Evolutionary conservation across 768 basidiomycete species (phyloP), one percentile per base, ranked within the genome.

Genomic region (Hemileccinum impolitum): DNA sequence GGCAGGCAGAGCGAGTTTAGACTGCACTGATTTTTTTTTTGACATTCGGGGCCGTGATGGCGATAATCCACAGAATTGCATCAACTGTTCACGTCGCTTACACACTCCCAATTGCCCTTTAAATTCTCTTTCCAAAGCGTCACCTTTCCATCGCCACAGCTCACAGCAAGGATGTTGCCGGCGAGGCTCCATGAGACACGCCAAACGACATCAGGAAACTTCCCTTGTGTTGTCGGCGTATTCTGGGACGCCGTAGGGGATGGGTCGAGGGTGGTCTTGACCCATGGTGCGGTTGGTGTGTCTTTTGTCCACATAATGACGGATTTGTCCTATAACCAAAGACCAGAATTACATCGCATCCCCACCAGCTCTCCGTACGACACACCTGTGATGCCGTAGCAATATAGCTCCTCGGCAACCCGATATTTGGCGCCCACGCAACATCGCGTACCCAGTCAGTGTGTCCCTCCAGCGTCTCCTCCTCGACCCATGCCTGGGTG

Each of bases 401-500:
- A 53, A 99, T 91, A 70, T 97, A 97, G 63, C 85, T 88, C 53
- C 93, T 80, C 0, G 95, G 92, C 14, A 98, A 76, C 0, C 96
- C 96, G 54, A 97, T 94, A 57, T 92, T 96, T 0, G 96, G 95
- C 1, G 94, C 94, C 94, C 94, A 98, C 0, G 95, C 91, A n/a
- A 97, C 94, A 65, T 98, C 95, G 40, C 95, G 79, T 18, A 99
- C 94, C 95, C 95, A 99, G 68, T 99, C 95, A 0, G 87, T 80
- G 68, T 99, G 95, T 0, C 92, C 94, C 43, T 91, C 89, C 19
- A 99, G 80, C 0, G 77, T 81, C 60, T 95, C 94, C 65, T 94
- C 94, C 59, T 92, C 90, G 13, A 80, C 76, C 93, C 94, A 97
- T 8, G 88, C 81, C 66, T 94, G 87, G 9, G 84, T 77, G 45